Evolutionary conservation across 768 basidiomycete genomes (phyloP).

Genomic region (Rubroboletus pulcherrimus): DNA sequence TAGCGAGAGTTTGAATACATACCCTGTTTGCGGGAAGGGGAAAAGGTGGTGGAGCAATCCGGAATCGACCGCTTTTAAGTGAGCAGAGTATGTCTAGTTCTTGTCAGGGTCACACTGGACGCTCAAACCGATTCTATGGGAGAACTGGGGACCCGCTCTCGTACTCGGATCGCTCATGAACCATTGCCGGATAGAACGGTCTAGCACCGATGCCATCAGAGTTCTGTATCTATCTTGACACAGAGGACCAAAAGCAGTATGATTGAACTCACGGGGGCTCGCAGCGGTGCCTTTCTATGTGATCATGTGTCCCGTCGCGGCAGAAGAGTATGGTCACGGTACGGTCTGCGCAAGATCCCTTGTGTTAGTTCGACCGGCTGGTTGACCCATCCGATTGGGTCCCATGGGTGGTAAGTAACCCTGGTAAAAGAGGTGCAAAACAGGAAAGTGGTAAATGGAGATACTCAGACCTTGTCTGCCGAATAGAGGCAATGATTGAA

Average conservation of each 20-base stretch:
- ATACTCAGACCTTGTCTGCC: too few relatives aligned
- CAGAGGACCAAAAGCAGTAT: not conserved
- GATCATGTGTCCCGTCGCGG: not conserved
- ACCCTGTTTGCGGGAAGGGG: not conserved
- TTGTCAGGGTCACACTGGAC: not conserved
- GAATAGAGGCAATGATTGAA: too few relatives aligned
- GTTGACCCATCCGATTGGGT: not conserved
- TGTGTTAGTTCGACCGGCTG: too few relatives aligned
- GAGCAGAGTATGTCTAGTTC: not conserved
- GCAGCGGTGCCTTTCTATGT: not conserved
- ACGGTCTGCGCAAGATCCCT: not conserved
- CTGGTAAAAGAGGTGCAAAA: too few relatives aligned
- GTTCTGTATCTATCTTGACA: not conserved
- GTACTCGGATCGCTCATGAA: not conserved
- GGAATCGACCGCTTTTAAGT: not conserved
- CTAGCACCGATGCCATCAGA: not conserved
- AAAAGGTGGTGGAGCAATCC: not conserved
- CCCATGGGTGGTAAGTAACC: too few relatives aligned
- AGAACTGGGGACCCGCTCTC: not conserved
- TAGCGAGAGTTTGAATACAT: not conserved
- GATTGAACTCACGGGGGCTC: not conserved
- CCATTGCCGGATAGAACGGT: not conserved
- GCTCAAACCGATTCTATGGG: not conserved
- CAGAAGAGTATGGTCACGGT: not conserved
- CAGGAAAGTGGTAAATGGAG: too few relatives aligned